Evolutionary conservation across 169 alveolate genomes (phyloP).

Genomic region (Plasmodium gallinaceum): DNA sequence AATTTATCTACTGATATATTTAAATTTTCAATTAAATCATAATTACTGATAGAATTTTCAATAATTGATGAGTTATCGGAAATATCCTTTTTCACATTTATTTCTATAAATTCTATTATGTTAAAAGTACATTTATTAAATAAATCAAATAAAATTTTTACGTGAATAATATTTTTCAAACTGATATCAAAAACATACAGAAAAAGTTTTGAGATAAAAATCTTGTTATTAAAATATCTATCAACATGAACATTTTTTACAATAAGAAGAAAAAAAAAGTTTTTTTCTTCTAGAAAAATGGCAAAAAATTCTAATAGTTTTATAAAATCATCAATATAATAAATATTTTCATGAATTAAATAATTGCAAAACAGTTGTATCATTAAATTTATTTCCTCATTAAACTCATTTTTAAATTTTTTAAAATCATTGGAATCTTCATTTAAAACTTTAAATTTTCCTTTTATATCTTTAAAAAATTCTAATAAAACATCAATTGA

Average conservation of each 20-base stretch:
- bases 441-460: not conserved
- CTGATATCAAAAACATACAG: slow-evolving; percentile 24
- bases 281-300: slow-evolving; percentile 15
- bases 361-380: slow-evolving; percentile 50
- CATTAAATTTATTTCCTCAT: slow-evolving; percentile 21
- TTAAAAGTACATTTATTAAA: slow-evolving; percentile 42
- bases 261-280: slow-evolving; percentile 16
- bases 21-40: slow-evolving; percentile 20
- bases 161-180: slow-evolving; percentile 51
- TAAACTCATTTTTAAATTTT: slow-evolving; percentile 15
- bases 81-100: not conserved
- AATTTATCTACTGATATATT: slow-evolving; percentile 42
- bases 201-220: slow-evolving; percentile 42
- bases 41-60: not conserved
- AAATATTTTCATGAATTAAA: slow-evolving; percentile 46
- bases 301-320: slow-evolving; percentile 48
- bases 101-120: slow-evolving; percentile 20
- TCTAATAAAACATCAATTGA: slow-evolving; percentile 50
- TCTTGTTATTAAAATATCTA: slow-evolving; percentile 23
- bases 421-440: slow-evolving; percentile 3
- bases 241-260: slow-evolving; percentile 21
- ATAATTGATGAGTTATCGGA: not conserved
- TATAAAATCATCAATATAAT: slow-evolving; percentile 61
- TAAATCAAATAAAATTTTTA: slow-evolving; percentile 41
- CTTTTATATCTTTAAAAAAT: slow-evolving; percentile 61